A percentile compares a stretch with the other conserved stretches of the same genome.
phyloP scores from a whole-genome alignment of 495 filamentous ascomycete species.

The Polyplosphaeria fusca region DNA sequence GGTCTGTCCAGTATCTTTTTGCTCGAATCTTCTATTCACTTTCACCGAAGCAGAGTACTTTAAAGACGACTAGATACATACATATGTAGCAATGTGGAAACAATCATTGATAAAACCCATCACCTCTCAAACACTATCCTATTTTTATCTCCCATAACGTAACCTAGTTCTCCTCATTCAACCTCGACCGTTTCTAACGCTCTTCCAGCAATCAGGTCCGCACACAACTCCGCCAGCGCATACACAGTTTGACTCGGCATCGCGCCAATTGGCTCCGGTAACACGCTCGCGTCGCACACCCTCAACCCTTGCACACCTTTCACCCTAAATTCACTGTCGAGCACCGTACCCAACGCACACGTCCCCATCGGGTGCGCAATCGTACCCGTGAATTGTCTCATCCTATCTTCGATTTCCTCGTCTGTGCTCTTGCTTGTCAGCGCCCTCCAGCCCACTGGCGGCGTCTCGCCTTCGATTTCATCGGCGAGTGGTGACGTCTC shows the following conservation, averaged over 20 bases:
- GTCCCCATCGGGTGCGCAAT: conserved; percentile 47
- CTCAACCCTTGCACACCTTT: conserved; percentile 19
- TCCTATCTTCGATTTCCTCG: conserved; percentile 11
- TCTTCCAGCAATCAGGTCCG: conserved; percentile 10
- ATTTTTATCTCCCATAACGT: no score
- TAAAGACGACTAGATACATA: no score
- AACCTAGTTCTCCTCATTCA: no score
- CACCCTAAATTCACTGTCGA: conserved; percentile 13
- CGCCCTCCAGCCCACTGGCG: background rate
- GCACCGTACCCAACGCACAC: conserved; percentile 51
- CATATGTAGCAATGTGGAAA: no score
- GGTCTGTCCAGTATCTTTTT: no score
- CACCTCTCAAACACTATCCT: no score
- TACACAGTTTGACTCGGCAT: conserved; percentile 12
- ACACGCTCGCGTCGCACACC: conserved; percentile 24
- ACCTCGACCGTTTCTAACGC: no score
- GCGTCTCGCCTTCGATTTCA: conserved; percentile 6
- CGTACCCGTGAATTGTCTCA: background rate
- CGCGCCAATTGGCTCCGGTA: conserved; percentile 16
- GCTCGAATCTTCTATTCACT: no score
- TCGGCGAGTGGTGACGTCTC: background rate
- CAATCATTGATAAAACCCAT: no score
- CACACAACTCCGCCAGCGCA: conserved; percentile 15
- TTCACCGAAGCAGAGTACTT: no score
- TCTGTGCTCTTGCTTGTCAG: conserved; percentile 8